These are phyloP conservation scores for Metschnikowia bowlesiae DNA, from an alignment of 805 yeast species.

Conservation along the genomic window DNA sequence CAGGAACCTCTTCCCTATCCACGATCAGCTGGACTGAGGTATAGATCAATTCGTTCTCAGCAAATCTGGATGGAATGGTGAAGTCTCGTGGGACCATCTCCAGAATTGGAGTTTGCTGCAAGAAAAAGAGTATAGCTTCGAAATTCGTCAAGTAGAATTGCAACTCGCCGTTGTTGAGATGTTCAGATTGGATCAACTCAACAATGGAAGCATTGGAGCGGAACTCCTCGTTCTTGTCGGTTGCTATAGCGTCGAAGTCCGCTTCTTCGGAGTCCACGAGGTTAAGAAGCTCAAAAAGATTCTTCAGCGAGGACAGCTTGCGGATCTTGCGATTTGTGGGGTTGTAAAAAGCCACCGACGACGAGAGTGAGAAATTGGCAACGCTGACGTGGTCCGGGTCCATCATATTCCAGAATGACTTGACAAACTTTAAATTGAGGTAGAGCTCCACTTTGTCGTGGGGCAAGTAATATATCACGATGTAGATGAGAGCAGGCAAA, in stretches of 20 bases:
- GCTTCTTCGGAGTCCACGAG: slow-evolving; percentile 3
- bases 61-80: slow-evolving; percentile 7
- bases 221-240: slow-evolving; percentile 16
- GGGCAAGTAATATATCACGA: slow-evolving; percentile 28
- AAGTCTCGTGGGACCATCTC: slow-evolving; percentile 21
- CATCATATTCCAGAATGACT: slow-evolving; percentile 30
- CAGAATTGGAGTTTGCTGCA: slow-evolving; percentile 31
- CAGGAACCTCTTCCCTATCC: slow-evolving; percentile 4
- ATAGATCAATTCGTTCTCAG: slow-evolving; percentile 15
- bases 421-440: slow-evolving; percentile 35
- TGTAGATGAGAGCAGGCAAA: slow-evolving; percentile 36
- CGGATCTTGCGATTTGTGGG: slow-evolving; percentile 13
- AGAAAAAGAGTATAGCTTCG: slow-evolving; percentile 37
- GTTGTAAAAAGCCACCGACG: slow-evolving; percentile 11
- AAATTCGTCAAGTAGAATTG: slow-evolving; percentile 39
- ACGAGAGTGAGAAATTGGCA: slow-evolving; percentile 9
- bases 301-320: slow-evolving; percentile 5
- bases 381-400: slow-evolving; percentile 27
- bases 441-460: slow-evolving; percentile 24
- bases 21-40: slow-evolving; percentile 26
- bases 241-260: slow-evolving; percentile 1
- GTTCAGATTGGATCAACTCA: slow-evolving; percentile 22
- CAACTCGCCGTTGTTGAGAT: slow-evolving; percentile 36
- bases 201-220: slow-evolving; percentile 28
- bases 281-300: slow-evolving; percentile 7